Percentiles rank a stretch among this genome's conserved stretches.
These are phyloP conservation scores for Phytophthora melonis DNA, from an alignment of 352 stramenopile species.

Conservation along the genomic window DNA sequence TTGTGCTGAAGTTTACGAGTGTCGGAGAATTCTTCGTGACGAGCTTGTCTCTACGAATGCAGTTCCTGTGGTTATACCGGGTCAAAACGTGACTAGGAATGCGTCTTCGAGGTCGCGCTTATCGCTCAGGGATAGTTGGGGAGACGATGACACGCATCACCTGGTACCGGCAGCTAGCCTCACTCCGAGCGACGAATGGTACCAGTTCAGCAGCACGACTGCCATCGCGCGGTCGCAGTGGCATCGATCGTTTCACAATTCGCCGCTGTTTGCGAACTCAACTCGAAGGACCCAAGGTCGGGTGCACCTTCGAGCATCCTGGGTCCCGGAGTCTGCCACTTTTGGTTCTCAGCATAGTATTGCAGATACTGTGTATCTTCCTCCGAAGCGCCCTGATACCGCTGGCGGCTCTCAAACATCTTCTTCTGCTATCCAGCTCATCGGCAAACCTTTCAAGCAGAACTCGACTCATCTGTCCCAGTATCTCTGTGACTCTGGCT, in stretches of 20 bases:
- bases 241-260: slow-evolving; percentile 71
- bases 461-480: slow-evolving; percentile 25
- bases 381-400: slow-evolving; percentile 33
- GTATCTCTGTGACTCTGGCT: slow-evolving; percentile 39
- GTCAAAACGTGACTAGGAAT: slow-evolving; percentile 32
- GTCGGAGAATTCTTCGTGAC: slow-evolving; percentile 41
- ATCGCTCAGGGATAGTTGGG: slow-evolving; percentile 13
- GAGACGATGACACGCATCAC: slow-evolving; percentile 5
- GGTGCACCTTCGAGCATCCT: slow-evolving; percentile 52
- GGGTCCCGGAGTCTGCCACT: slow-evolving; percentile 36
- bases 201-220: slow-evolving; percentile 72
- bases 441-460: slow-evolving; percentile 27
- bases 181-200: slow-evolving; percentile 68
- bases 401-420: slow-evolving; percentile 17
- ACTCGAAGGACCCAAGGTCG: slow-evolving; percentile 58
- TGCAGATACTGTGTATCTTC: slow-evolving; percentile 25
- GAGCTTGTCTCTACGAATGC: slow-evolving; percentile 57
- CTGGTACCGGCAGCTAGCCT: slow-evolving; percentile 55
- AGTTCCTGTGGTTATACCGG: slow-evolving; percentile 63
- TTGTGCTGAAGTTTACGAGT: slow-evolving; percentile 59
- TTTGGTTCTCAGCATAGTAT: neutral
- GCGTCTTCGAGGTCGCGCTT: slow-evolving; percentile 7
- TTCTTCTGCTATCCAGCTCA: slow-evolving; percentile 24
- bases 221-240: slow-evolving; percentile 53
- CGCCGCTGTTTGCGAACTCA: slow-evolving; percentile 48